Evolutionary conservation across 2,329 filamentous ascomycete species (phyloP).

Genomic region (Arthrobotrys iridis): DNA sequence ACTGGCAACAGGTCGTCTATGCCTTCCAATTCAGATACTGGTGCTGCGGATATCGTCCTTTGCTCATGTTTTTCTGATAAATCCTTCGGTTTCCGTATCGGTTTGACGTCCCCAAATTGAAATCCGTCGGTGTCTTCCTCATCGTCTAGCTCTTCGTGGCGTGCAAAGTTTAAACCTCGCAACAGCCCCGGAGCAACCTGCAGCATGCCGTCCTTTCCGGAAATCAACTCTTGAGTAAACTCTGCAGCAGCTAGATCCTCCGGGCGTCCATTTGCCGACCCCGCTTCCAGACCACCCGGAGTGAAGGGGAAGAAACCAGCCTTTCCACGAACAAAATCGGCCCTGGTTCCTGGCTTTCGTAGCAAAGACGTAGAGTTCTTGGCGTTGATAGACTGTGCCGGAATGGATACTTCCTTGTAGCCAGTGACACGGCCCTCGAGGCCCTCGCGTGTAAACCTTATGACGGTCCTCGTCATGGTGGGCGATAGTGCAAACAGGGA

Average conservation of each 20-base stretch:
- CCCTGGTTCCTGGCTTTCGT: conserved; percentile 83
- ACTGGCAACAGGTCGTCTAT: conserved; percentile 89
- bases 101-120: conserved; percentile 58
- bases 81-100: conserved; percentile 59
- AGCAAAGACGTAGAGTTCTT: conserved; percentile 93
- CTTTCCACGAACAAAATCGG: conserved; percentile 90
- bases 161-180: conserved; percentile 78
- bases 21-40: conserved; percentile 67
- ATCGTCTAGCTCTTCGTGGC: conserved; percentile 68
- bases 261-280: conserved; percentile 73
- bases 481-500: conserved; percentile 78
- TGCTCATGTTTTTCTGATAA: conserved; percentile 67
- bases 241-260: conserved; percentile 83
- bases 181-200: conserved; percentile 83
- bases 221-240: conserved; percentile 65
- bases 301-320: conserved; percentile 95
- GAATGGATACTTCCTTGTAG: conserved; percentile 92
- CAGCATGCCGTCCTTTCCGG: conserved; percentile 77
- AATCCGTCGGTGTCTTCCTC: conserved; percentile 65
- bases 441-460: conserved; percentile 88
- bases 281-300: conserved; percentile 85
- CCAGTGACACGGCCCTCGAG: conserved; percentile 91
- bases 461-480: conserved; percentile 93
- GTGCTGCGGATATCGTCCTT: conserved; percentile 59
- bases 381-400: conserved; percentile 85